Conservation (phyloP, 352 stramenopile genomes). For the Phytophthora europaea region DNA sequence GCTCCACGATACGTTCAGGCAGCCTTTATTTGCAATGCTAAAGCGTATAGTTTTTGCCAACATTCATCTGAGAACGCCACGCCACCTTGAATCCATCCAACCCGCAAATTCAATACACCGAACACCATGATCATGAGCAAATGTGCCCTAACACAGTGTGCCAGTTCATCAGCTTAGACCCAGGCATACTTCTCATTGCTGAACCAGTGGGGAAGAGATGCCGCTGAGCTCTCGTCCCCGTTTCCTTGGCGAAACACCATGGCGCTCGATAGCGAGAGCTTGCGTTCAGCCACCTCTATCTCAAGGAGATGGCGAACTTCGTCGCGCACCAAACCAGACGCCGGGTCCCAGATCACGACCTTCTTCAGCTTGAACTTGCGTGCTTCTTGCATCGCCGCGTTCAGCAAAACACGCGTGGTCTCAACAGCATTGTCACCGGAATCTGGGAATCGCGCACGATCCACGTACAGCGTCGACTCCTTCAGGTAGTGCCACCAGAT, state of each 20-base stretch:
- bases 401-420: slow-evolving; percentile 32
- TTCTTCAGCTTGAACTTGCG: slow-evolving; percentile 46
- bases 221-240: neutral
- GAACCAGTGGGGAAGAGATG: slow-evolving; percentile 45
- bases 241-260: slow-evolving; percentile 48
- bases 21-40: neutral
- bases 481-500: slow-evolving; percentile 69
- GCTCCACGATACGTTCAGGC: neutral
- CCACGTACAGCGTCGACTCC: slow-evolving; percentile 62
- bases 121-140: neutral
- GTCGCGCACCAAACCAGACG: slow-evolving; percentile 32
- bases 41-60: neutral
- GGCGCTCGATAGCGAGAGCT: slow-evolving; percentile 59
- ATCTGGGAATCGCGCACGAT: slow-evolving; percentile 48
- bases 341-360: slow-evolving; percentile 57
- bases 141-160: neutral
- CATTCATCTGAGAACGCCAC: neutral
- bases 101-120: neutral
- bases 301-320: slow-evolving; percentile 33
- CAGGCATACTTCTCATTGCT: slow-evolving; percentile 70
- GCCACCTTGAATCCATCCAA: neutral
- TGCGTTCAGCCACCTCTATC: slow-evolving; percentile 40
- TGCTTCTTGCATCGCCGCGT: slow-evolving; percentile 39
- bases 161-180: slow-evolving; percentile 36
- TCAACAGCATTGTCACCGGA: slow-evolving; percentile 19